phyloP scores from a whole-genome alignment of 176 grass and related monocot genomes.

The Panicum miliaceum region DNA sequence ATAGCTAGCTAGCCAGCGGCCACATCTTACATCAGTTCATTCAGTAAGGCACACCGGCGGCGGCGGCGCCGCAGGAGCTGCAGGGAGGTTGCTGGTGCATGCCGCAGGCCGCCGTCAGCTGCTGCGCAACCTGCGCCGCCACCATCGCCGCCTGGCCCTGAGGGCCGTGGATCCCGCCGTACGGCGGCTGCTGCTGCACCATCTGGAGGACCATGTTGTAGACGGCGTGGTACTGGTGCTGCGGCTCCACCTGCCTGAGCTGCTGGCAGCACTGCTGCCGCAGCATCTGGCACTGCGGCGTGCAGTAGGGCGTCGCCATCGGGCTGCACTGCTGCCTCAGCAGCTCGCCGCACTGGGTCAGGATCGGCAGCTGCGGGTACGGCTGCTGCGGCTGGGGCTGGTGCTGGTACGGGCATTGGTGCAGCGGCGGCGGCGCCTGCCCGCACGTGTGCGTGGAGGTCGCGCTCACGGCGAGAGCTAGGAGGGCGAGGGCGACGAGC shows the following conservation, averaged over 20 bases:
- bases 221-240: background rate
- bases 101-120: background rate
- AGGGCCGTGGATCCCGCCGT: background rate
- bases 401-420: background rate
- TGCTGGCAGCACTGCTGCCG: conserved; percentile 22
- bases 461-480: background rate
- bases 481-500: background rate
- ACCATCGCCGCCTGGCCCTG: background rate
- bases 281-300: conserved; percentile 7
- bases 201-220: background rate
- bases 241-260: conserved; percentile 25
- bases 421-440: background rate
- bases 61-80: background rate
- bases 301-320: background rate
- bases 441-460: background rate
- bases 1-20: background rate
- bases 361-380: background rate
- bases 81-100: background rate
- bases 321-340: conserved; percentile 36
- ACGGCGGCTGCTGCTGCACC: background rate
- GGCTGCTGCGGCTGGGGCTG: background rate
- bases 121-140: background rate
- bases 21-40: background rate
- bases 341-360: conserved; percentile 15
- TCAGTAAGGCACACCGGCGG: background rate